phyloP scores from a whole-genome alignment of 208 protist species.

The Willaertia magna region DNA sequence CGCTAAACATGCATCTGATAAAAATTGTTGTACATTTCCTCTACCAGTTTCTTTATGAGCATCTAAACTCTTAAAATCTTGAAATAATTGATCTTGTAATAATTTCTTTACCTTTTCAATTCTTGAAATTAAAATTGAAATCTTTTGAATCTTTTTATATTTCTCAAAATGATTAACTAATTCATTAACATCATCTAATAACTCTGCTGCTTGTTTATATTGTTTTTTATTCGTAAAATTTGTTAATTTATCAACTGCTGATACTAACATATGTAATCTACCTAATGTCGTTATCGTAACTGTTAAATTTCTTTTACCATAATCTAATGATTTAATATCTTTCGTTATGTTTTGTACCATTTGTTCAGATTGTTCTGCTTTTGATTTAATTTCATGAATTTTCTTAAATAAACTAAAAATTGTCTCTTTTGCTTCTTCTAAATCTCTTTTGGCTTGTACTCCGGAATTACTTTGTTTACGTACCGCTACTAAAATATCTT shows the following conservation, averaged over 20 bases:
- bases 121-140: background rate
- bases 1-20: constrained; percentile 54
- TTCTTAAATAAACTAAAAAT: constrained; percentile 66
- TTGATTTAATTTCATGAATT: constrained; percentile 69
- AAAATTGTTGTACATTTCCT: constrained; percentile 8
- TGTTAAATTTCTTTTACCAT: constrained; percentile 79
- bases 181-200: constrained; percentile 60
- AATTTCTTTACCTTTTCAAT: constrained; percentile 67
- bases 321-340: constrained; percentile 80
- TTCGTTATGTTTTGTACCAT: constrained; percentile 78
- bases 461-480: constrained; percentile 62
- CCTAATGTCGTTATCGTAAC: constrained; percentile 72
- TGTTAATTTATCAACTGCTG: constrained; percentile 62
- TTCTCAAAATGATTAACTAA: constrained; percentile 55
- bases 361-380: constrained; percentile 72
- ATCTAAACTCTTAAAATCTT: constrained; percentile 38
- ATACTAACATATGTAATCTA: constrained; percentile 73
- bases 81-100: constrained; percentile 23
- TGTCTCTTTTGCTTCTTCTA: constrained; percentile 58
- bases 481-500: constrained; percentile 68
- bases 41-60: background rate
- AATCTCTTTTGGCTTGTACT: constrained; percentile 52
- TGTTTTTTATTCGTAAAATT: constrained; percentile 52
- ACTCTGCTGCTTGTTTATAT: constrained; percentile 60
- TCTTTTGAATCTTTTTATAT: constrained; percentile 61